phyloP scores from a whole-genome alignment of 441 rosid species.

The Breynia disticha region DNA sequence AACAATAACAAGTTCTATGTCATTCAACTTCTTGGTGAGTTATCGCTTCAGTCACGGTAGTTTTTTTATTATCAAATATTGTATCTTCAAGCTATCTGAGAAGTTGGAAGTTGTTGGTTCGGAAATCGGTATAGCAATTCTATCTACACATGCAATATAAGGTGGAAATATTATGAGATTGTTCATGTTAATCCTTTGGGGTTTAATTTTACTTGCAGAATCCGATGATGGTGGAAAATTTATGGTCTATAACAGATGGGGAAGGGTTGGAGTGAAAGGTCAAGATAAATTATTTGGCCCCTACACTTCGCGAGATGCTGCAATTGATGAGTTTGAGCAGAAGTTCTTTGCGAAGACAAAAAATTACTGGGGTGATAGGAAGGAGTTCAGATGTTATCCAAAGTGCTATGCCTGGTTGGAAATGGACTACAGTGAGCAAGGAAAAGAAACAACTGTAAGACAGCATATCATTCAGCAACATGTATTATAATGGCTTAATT shows the following conservation, averaged over 20 bases:
- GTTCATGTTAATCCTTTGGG: background rate
- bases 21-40: constrained; percentile 59
- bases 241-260: constrained; percentile 64
- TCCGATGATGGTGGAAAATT: constrained; percentile 48
- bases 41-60: constrained; percentile 4
- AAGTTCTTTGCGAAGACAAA: constrained; percentile 67
- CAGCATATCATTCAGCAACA: background rate
- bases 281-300: constrained; percentile 76
- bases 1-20: constrained; percentile 72
- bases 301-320: constrained; percentile 37
- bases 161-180: too few relatives aligned
- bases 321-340: constrained; percentile 41
- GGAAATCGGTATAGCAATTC: too few relatives aligned
- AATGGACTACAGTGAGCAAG: constrained; percentile 64
- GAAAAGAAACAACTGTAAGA: constrained; percentile 39
- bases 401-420: constrained; percentile 67
- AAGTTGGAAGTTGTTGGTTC: background rate
- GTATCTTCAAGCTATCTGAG: background rate
- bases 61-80: too few relatives aligned
- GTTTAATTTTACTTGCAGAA: constrained; percentile 31
- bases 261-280: constrained; percentile 78
- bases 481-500: background rate
- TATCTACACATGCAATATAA: too few relatives aligned
- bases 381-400: constrained; percentile 44
- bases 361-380: constrained; percentile 52